Evolutionary conservation across 2,329 filamentous ascomycete genomes (phyloP), one percentile per base, ranked within the genome.

Genomic region (Trichoderma pleuroti): DNA sequence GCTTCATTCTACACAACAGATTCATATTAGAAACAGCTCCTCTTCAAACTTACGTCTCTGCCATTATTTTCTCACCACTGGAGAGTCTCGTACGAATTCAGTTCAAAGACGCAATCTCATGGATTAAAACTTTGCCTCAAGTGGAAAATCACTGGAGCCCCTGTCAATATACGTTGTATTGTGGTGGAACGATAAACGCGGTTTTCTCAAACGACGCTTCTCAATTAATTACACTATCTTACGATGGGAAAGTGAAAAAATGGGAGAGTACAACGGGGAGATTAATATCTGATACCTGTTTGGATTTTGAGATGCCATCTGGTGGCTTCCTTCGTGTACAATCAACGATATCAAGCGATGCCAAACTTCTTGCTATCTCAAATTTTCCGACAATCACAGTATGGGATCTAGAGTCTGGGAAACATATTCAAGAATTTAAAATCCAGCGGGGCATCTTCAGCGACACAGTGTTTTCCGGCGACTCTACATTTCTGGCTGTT

Each of bases 1-100:
- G 65, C 14, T 72, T 72, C 34, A 36, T 71, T 6, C 26, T 54
- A 11, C 21, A 49, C 12, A 34, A 69, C 24, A 71, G 36, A 39
- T 30, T 16, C 18, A 26, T 56, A 11, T 34, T 72, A 7, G 64
- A 71, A 30, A 52, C 42, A n/a, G 59, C 59, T 28, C 69, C 60
- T 46, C 60, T 71, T 24, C 66, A 72, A 24, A 16, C 18, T 1
- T 72, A 72, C 52, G 11, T 56, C 10, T 71, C 64, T 42, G 69
- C 64, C 12, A 57, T 70, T n/a, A 26, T 71, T 14, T 71, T 71
- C 57, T 42, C 39, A 14, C 71, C 71, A 18, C 1, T 11, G 1
- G 2, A 30, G 36, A 72, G 71, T 34, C 9, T 24, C 1, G 10
- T 72, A 46, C 70, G 71, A 46, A 16, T 56, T 56, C 30, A 65